These are phyloP conservation scores for Scopulariopsis brevicaulis DNA, from an alignment of 2,329 filamentous ascomycete genomes.

Conservation along the genomic window DNA sequence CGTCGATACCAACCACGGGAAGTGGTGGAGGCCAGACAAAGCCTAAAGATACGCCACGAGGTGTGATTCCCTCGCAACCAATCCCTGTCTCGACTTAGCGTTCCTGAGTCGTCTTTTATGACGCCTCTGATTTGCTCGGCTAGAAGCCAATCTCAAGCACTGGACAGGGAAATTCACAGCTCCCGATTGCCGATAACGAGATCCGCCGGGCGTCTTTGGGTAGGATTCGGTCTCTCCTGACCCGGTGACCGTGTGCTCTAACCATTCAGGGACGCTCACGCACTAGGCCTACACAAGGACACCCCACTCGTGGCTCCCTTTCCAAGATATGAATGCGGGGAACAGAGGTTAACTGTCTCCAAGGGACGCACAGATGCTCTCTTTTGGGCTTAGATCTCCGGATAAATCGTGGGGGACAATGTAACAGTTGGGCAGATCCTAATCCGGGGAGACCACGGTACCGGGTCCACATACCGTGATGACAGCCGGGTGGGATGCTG, in stretches of 20 bases:
- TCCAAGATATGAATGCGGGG: too few species aligned
- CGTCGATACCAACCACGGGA: neutral
- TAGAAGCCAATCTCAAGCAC: neutral
- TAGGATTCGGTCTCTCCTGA: too few species aligned
- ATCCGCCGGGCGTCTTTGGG: neutral
- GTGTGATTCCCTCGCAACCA: neutral
- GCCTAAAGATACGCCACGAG: neutral
- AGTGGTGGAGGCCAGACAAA: neutral
- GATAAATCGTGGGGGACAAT: neutral
- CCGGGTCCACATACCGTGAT: neutral
- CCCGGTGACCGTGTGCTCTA: too few species aligned
- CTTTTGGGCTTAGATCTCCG: neutral
- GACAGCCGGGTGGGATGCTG: neutral
- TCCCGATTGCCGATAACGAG: neutral
- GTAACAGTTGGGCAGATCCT: neutral
- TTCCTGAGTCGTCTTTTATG: neutral
- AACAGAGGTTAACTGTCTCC: too few species aligned
- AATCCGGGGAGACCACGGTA: neutral
- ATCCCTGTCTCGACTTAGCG: neutral
- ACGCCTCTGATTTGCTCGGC: neutral
- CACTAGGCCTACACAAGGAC: too few species aligned
- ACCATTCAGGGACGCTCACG: too few species aligned
- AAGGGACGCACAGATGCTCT: neutral
- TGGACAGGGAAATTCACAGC: neutral
- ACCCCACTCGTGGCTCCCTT: too few species aligned